Percentiles rank a stretch among this genome's conserved stretches.
Conservation (phyloP, 257 asterid genomes). For the Schizonepeta tenuifolia region DNA sequence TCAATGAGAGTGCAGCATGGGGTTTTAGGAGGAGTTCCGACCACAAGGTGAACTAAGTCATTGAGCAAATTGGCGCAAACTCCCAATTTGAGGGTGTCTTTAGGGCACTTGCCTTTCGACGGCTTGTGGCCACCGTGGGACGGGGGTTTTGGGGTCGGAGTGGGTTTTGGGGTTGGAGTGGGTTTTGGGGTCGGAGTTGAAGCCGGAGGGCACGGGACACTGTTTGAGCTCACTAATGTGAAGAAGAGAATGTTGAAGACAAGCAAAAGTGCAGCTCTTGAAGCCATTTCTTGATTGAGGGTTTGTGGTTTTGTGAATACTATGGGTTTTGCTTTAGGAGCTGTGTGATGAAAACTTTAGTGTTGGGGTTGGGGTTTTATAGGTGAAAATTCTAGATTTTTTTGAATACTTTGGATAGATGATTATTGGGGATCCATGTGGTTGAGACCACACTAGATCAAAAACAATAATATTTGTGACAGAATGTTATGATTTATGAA, state of each 20-base stretch:
- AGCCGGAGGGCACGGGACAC: constrained; percentile 23
- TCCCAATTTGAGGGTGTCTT: constrained; percentile 43
- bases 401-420: background rate
- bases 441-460: background rate
- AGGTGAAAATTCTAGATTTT: background rate
- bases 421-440: constrained; percentile 4
- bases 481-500: constrained; percentile 2
- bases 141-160: background rate
- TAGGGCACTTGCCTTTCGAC: constrained; percentile 39
- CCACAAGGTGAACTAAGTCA: constrained; percentile 39
- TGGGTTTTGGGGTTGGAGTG: no score
- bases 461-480: constrained; percentile 4
- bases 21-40: constrained; percentile 42
- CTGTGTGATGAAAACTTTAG: background rate
- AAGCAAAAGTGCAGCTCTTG: background rate
- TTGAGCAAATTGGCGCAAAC: constrained; percentile 43
- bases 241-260: constrained; percentile 14
- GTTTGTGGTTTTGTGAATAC: background rate
- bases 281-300: background rate
- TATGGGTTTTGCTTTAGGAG: background rate
- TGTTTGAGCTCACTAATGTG: constrained; percentile 9
- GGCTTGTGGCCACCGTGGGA: constrained; percentile 10
- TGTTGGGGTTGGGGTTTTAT: background rate
- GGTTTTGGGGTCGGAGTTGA: background rate
- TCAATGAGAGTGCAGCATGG: constrained; percentile 46